Conservation (phyloP, 371 early-diverging fungal genomes). For the Thermomucor indicae-seudaticae region DNA sequence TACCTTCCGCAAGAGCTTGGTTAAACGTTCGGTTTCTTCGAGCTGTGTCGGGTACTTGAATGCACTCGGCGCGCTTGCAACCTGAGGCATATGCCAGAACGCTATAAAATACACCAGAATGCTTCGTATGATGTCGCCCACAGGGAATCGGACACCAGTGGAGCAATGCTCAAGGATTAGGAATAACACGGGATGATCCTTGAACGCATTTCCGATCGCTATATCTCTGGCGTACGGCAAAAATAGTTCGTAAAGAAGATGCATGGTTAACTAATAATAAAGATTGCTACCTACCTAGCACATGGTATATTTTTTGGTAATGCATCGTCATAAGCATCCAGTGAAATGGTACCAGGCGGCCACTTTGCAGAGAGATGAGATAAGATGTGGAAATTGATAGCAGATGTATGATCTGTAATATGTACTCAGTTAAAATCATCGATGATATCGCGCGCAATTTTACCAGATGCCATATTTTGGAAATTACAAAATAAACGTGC, state of each 20-base stretch:
- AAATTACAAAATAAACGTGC: constrained; percentile 28
- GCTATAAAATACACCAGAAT: constrained; percentile 41
- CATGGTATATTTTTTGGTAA: constrained; percentile 34
- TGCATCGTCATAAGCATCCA: constrained; percentile 33
- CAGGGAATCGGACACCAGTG: constrained; percentile 5
- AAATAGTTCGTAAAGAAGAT: background rate
- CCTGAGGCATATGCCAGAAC: constrained; percentile 45
- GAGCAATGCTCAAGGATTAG: constrained; percentile 29
- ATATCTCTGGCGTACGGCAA: constrained; percentile 23
- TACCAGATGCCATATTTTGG: no score
- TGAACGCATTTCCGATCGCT: constrained; percentile 37
- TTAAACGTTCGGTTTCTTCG: constrained; percentile 28
- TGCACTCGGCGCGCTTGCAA: constrained; percentile 22
- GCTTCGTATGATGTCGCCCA: constrained; percentile 29
- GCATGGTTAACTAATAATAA: background rate
- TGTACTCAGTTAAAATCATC: no score
- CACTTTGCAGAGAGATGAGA: constrained; percentile 24
- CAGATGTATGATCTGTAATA: constrained; percentile 11
- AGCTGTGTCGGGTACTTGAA: constrained; percentile 36
- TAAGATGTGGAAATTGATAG: constrained; percentile 17
- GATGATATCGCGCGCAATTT: no score
- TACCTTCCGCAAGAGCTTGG: constrained; percentile 10
- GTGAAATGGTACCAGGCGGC: constrained; percentile 18
- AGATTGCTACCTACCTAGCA: constrained; percentile 12
- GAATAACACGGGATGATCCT: constrained; percentile 41